Conservation (phyloP, 805 yeast species). For the Cyberlindnera lachancei region DNA sequence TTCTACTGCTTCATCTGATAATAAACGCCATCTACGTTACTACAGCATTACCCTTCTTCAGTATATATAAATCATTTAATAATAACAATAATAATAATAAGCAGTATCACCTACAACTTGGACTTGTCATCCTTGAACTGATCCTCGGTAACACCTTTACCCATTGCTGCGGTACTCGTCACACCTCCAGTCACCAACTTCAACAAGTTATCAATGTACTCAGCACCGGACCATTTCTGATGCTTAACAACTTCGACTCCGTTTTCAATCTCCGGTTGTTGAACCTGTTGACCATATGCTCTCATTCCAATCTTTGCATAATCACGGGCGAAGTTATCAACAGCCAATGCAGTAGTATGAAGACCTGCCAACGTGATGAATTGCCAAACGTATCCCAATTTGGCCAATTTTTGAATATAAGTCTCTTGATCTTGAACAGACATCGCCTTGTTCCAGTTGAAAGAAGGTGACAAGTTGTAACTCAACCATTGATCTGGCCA, state of each 20-base stretch:
- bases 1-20: too few relatives aligned
- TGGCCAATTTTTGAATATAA: slow-evolving; percentile 77
- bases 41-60: too few relatives aligned
- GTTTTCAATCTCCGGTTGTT: slow-evolving; percentile 76
- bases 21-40: too few relatives aligned
- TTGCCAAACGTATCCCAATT: slow-evolving; percentile 95
- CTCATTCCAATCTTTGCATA: slow-evolving; percentile 84
- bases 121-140: slow-evolving; percentile 56
- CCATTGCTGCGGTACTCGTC: slow-evolving; percentile 96
- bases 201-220: slow-evolving; percentile 84
- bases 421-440: slow-evolving; percentile 79
- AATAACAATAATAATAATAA: too few relatives aligned
- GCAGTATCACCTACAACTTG: slow-evolving; percentile 5
- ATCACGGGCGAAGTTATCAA: slow-evolving; percentile 74
- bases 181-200: slow-evolving; percentile 92
- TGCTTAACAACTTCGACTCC: slow-evolving; percentile 96
- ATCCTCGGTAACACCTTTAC: slow-evolving; percentile 95
- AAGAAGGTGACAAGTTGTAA: slow-evolving; percentile 92
- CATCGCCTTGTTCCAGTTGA: slow-evolving; percentile 98
- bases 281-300: slow-evolving; percentile 87
- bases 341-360: slow-evolving; percentile 91
- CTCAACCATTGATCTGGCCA: slow-evolving; percentile 94
- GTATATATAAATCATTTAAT: too few relatives aligned
- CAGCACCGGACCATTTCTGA: slow-evolving; percentile 99
- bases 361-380: slow-evolving; percentile 95